Percentiles rank a stretch among this genome's conserved stretches.
These are phyloP conservation scores for Gillenia trifoliata DNA, from an alignment of 306 rosid species.

Conservation along the genomic window DNA sequence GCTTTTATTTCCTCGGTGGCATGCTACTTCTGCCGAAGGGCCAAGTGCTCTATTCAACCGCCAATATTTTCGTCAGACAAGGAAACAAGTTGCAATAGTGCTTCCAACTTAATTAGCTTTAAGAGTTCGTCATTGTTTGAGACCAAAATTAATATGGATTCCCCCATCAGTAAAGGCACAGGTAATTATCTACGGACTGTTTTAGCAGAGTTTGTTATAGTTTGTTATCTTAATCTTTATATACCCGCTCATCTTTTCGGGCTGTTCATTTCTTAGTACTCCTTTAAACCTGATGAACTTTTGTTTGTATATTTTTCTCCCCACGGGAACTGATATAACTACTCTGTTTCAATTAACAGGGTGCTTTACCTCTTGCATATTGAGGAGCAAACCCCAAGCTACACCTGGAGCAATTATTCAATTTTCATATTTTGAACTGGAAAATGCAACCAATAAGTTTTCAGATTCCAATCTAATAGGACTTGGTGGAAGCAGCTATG, in stretches of 20 bases:
- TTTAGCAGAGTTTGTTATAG: neutral
- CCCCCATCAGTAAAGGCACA: slow-evolving; percentile 43
- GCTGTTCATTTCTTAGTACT: neutral
- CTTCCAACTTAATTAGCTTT: slow-evolving; percentile 54
- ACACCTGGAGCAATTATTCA: slow-evolving; percentile 63
- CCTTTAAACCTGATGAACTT: neutral
- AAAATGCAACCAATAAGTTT: slow-evolving; percentile 72
- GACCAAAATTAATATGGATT: slow-evolving; percentile 34
- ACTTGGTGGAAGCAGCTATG: slow-evolving; percentile 89
- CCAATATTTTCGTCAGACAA: slow-evolving; percentile 53
- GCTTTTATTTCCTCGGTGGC: slow-evolving; percentile 57
- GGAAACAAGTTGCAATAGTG: slow-evolving; percentile 62
- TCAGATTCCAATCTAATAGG: slow-evolving; percentile 78
- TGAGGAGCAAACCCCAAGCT: slow-evolving; percentile 47
- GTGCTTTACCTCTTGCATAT: slow-evolving; percentile 66
- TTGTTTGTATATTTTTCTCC: neutral
- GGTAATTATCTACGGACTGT: slow-evolving; percentile 26
- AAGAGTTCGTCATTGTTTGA: slow-evolving; percentile 46
- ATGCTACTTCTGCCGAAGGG: slow-evolving; percentile 53
- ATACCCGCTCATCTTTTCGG: neutral
- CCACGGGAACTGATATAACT: neutral
- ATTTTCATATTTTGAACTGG: slow-evolving; percentile 73
- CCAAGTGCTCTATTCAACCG: slow-evolving; percentile 37
- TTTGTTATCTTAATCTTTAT: neutral
- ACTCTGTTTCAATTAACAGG: slow-evolving; percentile 34